These are phyloP conservation scores for Forsythia suspensa DNA, from an alignment of 257 asterid genomes.

Conservation along the genomic window DNA sequence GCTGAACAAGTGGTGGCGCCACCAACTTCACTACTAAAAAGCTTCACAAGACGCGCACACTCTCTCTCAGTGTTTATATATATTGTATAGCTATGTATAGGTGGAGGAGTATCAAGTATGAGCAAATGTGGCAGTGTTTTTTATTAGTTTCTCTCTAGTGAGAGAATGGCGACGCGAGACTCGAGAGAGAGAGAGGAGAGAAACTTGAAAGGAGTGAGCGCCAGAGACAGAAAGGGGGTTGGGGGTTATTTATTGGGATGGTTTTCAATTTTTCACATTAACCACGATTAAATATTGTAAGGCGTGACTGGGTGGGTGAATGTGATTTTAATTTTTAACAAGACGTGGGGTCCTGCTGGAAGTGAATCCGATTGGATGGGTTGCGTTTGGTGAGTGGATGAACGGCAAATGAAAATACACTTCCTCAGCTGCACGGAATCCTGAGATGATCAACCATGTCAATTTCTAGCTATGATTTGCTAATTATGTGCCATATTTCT, in stretches of 20 bases:
- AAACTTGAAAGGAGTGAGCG: constrained; percentile 58
- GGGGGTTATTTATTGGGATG: constrained; percentile 24
- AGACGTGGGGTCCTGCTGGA: neutral
- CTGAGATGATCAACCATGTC: neutral
- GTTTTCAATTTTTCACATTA: constrained; percentile 4
- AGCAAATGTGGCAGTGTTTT: constrained; percentile 18
- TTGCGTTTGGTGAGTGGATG: constrained; percentile 20
- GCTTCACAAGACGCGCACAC: neutral
- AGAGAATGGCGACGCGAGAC: constrained; percentile 23
- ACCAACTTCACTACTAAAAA: neutral
- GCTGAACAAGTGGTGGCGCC: constrained; percentile 11
- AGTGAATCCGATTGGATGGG: neutral
- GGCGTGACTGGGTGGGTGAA: neutral
- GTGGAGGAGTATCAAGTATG: constrained; percentile 12
- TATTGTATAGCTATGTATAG: neutral
- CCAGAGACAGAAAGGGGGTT: constrained; percentile 18
- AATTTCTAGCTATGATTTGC: neutral
- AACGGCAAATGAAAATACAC: constrained; percentile 3
- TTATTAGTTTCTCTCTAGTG: constrained; percentile 15
- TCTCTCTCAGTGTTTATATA: neutral
- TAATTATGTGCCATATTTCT: neutral
- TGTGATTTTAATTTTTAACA: neutral
- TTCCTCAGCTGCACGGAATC: neutral
- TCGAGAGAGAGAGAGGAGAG: constrained; percentile 19
- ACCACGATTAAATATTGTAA: constrained; percentile 24